Evolutionary conservation across 2,329 filamentous ascomycete genomes (phyloP).

Genomic region (Aspergillus ruber): DNA sequence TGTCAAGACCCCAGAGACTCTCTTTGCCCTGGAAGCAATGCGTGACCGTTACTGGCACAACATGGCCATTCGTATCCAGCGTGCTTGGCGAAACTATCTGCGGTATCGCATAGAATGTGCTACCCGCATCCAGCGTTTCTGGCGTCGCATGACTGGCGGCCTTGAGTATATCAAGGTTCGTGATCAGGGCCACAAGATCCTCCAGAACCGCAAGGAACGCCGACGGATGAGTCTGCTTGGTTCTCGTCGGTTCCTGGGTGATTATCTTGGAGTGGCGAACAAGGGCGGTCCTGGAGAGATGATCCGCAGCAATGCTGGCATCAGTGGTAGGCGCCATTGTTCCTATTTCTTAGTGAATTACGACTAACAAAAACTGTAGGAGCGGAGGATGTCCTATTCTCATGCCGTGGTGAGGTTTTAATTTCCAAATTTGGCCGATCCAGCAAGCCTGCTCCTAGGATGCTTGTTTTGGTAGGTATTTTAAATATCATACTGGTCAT

Average conservation of each 20-base stretch:
- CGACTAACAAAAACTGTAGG: slow-evolving; percentile 15
- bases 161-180: slow-evolving; percentile 82
- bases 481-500: no score
- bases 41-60: slow-evolving; percentile 98
- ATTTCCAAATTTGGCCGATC: slow-evolving; percentile 95
- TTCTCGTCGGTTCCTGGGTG: slow-evolving; percentile 85
- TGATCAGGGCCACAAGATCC: slow-evolving; percentile 76
- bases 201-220: slow-evolving; percentile 82
- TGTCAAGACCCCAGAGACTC: slow-evolving; percentile 93
- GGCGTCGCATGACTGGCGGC: slow-evolving; percentile 86
- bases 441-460: slow-evolving; percentile 83
- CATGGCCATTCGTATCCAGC: slow-evolving; percentile 95
- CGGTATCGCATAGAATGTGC: slow-evolving; percentile 89
- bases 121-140: slow-evolving; percentile 89
- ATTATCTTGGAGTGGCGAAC: slow-evolving; percentile 87
- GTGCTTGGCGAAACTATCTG: slow-evolving; percentile 94
- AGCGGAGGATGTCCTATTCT: slow-evolving; percentile 72
- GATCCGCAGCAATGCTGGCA: slow-evolving; percentile 66
- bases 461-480: slow-evolving; percentile 59
- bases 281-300: slow-evolving; percentile 71
- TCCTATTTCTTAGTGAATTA: not conserved
- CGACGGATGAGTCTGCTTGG: slow-evolving; percentile 85
- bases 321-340: slow-evolving; percentile 50
- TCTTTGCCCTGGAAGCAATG: slow-evolving; percentile 97
- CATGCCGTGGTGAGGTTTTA: slow-evolving; percentile 80